Conservation (phyloP, 1,139 yeast genomes). For the Candida sanyaensis region DNA sequence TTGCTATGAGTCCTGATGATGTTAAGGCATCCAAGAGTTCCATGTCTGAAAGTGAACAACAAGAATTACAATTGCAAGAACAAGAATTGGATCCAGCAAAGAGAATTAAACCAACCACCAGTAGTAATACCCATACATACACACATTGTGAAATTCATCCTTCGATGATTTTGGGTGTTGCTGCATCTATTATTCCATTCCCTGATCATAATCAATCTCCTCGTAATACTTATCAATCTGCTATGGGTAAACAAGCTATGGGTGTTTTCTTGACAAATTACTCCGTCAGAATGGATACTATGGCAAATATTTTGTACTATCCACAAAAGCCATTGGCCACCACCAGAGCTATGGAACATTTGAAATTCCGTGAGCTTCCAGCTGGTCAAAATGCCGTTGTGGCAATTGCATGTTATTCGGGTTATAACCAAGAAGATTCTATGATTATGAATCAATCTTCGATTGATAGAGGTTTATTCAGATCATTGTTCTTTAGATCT, state of each 20-base stretch:
- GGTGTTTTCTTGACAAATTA: slow-evolving; percentile 98
- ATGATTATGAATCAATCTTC: slow-evolving; percentile 99
- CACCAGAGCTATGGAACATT: slow-evolving; percentile 97
- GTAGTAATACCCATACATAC: slow-evolving; percentile 73
- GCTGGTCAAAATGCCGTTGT: slow-evolving; percentile 99
- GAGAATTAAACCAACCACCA: slow-evolving; percentile 74
- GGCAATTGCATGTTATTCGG: slow-evolving; percentile 96
- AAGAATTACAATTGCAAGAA: slow-evolving; percentile 47
- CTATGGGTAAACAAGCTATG: slow-evolving; percentile 99
- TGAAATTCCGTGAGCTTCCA: slow-evolving; percentile 96
- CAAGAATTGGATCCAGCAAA: slow-evolving; percentile 73
- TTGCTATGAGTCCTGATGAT: slow-evolving; percentile 99
- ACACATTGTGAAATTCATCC: slow-evolving; percentile 99
- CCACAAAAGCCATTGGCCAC: slow-evolving; percentile 99
- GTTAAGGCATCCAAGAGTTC: slow-evolving; percentile 64
- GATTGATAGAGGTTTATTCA: slow-evolving; percentile 92
- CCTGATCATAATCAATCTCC: slow-evolving; percentile 99
- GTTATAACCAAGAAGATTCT: slow-evolving; percentile 99
- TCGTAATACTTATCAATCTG: slow-evolving; percentile 98
- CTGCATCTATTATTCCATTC: slow-evolving; percentile 98
- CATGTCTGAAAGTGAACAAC: slow-evolving; percentile 42
- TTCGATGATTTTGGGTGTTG: slow-evolving; percentile 97
- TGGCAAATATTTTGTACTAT: slow-evolving; percentile 96
- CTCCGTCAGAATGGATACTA: slow-evolving; percentile 97
- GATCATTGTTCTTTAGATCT: slow-evolving; percentile 94